phyloP scores from a whole-genome alignment of 2,329 filamentous ascomycete genomes.

The Neofusicoccum kwambonambiense region DNA sequence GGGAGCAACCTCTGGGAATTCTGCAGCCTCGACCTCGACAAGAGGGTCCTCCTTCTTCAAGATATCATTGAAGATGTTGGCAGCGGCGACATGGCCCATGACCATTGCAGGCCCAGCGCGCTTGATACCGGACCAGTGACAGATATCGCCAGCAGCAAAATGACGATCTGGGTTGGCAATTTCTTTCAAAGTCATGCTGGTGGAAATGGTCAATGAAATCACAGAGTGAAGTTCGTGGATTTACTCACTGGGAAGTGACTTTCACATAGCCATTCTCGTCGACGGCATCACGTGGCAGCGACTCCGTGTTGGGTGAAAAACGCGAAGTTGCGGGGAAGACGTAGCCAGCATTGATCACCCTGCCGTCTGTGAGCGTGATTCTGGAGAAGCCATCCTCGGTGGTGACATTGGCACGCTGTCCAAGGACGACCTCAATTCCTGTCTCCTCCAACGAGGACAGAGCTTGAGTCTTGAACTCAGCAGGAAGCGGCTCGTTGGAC shows the following conservation, averaged over 20 bases:
- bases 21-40: conserved; percentile 24
- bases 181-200: conserved; percentile 43
- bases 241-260: conserved; percentile 55
- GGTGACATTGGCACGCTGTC: conserved; percentile 51
- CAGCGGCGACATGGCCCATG: conserved; percentile 64
- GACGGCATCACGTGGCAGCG: conserved; percentile 59
- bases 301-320: conserved; percentile 61
- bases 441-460: conserved; percentile 58
- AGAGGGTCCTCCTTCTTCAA: conserved; percentile 31
- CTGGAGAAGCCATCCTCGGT: conserved; percentile 40
- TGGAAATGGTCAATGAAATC: background rate
- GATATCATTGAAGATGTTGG: conserved; percentile 51
- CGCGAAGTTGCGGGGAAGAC: conserved; percentile 70
- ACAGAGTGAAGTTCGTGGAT: conserved; percentile 9
- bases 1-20: conserved; percentile 51
- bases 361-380: conserved; percentile 46
- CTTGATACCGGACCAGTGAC: conserved; percentile 75
- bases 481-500: conserved; percentile 69
- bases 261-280: conserved; percentile 65
- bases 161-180: conserved; percentile 61
- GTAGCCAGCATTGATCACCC: conserved; percentile 57
- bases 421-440: conserved; percentile 65
- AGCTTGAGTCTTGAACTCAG: conserved; percentile 65
- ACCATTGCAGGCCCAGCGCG: conserved; percentile 75
- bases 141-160: conserved; percentile 69